Evolutionary conservation across 306 rosid species (phyloP).

Genomic region (Acacia acuminata): DNA sequence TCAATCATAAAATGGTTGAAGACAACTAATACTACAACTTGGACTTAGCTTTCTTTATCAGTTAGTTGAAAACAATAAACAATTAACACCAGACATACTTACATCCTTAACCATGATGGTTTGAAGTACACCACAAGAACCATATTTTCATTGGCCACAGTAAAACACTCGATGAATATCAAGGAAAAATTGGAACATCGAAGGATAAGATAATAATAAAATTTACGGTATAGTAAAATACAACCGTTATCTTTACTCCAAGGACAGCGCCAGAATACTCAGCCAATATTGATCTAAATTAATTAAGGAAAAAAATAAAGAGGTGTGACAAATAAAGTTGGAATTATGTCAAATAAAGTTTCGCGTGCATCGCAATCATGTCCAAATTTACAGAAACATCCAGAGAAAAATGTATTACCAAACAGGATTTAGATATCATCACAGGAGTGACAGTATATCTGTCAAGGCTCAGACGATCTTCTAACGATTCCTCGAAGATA

Average conservation of each 20-base stretch:
- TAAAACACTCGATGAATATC: constrained; percentile 19
- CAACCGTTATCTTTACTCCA: constrained; percentile 82
- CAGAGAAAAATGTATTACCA: background rate
- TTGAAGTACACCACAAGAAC: constrained; percentile 14
- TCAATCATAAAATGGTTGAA: constrained; percentile 5
- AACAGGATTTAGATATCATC: background rate
- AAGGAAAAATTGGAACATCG: background rate
- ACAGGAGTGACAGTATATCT: background rate
- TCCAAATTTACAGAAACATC: background rate
- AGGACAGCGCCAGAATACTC: constrained; percentile 99
- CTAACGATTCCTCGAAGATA: too few species aligned
- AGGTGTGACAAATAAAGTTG: background rate
- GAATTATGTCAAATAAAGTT: constrained; percentile 1
- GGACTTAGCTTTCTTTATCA: background rate
- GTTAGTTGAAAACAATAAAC: constrained; percentile 1
- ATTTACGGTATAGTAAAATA: constrained; percentile 1
- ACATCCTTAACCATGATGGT: constrained; percentile 13
- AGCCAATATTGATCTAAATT: constrained; percentile 81
- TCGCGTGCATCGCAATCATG: too few species aligned
- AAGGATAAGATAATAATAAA: constrained; percentile 1
- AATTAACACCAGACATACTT: background rate
- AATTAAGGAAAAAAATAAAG: constrained; percentile 26
- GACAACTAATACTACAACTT: background rate
- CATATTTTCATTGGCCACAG: constrained; percentile 2
- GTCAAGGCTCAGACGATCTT: background rate